phyloP scores from a whole-genome alignment of 2,329 filamentous ascomycete genomes.

The Thielaviopsis ethacetica region DNA sequence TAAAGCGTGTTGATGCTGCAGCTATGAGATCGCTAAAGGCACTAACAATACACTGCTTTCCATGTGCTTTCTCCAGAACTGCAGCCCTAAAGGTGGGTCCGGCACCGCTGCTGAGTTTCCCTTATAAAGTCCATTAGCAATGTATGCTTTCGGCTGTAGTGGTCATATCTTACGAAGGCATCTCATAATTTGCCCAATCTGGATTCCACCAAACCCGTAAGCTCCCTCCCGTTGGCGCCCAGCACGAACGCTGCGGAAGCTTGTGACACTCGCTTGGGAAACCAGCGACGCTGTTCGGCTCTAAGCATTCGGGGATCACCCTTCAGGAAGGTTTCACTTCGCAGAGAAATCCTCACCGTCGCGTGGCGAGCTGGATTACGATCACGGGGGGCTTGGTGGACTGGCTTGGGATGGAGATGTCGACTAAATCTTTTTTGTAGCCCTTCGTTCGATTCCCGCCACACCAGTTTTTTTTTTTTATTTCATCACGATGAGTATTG shows the following conservation, averaged over 20 bases:
- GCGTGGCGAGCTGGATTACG: constrained; percentile 55
- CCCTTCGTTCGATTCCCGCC: background rate
- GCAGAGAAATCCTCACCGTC: constrained; percentile 56
- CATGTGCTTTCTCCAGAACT: too few species aligned
- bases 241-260: constrained; percentile 52
- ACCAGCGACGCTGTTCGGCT: constrained; percentile 46
- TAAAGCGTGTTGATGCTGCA: too few species aligned
- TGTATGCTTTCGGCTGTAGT: constrained; percentile 43
- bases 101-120: background rate
- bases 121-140: constrained; percentile 1
- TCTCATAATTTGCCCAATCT: constrained; percentile 32
- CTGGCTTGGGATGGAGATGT: constrained; percentile 37
- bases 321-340: constrained; percentile 60
- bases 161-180: constrained; percentile 42
- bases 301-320: constrained; percentile 51
- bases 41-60: too few species aligned
- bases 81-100: background rate
- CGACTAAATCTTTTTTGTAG: constrained; percentile 24
- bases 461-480: constrained; percentile 14
- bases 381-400: constrained; percentile 43
- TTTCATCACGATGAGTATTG: too few species aligned
- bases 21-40: too few species aligned
- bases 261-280: constrained; percentile 47
- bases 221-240: constrained; percentile 42
- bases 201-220: constrained; percentile 37